Evolutionary conservation across 208 protist species (phyloP).

Genomic region (Novymonas esmeraldas): DNA sequence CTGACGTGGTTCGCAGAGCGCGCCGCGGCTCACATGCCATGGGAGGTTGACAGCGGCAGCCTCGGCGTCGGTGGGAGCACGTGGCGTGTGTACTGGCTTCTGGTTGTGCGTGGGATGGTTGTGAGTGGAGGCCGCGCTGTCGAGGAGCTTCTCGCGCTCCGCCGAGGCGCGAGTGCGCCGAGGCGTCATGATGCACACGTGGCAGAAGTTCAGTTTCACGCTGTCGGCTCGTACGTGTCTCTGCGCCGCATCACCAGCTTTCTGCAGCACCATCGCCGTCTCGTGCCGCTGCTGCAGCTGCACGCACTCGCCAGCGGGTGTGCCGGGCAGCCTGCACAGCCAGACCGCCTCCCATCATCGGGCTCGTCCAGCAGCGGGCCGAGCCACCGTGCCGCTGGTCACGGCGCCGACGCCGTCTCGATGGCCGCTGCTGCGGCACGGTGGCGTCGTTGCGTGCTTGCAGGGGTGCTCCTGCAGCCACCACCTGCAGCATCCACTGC

Average conservation of each 20-base stretch:
- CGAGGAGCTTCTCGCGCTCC: slow-evolving; percentile 11
- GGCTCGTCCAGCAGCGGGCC: not conserved
- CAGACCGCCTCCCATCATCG: not conserved
- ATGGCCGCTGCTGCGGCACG: slow-evolving; percentile 6
- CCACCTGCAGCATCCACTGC: not conserved
- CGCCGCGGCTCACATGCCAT: not conserved
- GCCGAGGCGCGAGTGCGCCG: not conserved
- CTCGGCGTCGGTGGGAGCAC: not conserved
- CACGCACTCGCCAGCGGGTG: slow-evolving; percentile 37
- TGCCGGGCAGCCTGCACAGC: not conserved
- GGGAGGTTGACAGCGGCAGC: not conserved
- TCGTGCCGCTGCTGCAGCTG: slow-evolving; percentile 59
- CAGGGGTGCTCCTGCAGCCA: not conserved
- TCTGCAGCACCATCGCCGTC: slow-evolving; percentile 50
- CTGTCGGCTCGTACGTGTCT: slow-evolving; percentile 56
- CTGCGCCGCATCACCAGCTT: slow-evolving; percentile 69
- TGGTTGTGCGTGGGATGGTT: slow-evolving; percentile 18
- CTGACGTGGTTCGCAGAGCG: not conserved
- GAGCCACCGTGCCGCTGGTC: not conserved
- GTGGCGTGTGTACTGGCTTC: slow-evolving; percentile 23
- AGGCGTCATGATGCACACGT: not conserved
- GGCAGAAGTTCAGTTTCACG: slow-evolving; percentile 39
- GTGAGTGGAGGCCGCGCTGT: slow-evolving; percentile 16
- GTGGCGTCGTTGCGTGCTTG: slow-evolving; percentile 17
- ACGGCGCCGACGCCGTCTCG: not conserved